Evolutionary conservation across 2,329 filamentous ascomycete species (phyloP).

Genomic region (Clarireedia homoeocarpa): DNA sequence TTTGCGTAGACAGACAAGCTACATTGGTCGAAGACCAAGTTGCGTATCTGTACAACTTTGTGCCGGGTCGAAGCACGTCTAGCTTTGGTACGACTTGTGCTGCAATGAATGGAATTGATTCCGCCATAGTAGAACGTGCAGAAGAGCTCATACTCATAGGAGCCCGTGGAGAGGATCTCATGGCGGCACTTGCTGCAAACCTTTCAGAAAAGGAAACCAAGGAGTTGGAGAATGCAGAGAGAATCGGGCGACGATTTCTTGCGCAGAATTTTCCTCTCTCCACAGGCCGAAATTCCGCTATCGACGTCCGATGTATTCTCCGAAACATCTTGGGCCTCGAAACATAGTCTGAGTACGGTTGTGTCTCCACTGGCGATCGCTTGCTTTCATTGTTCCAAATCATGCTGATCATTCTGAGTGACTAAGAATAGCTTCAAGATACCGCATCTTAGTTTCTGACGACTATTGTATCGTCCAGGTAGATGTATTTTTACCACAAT

Average conservation of each 20-base stretch:
- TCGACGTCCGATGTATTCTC: constrained; percentile 25
- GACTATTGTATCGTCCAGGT: not conserved
- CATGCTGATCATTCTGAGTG: not conserved
- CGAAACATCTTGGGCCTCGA: constrained; percentile 19
- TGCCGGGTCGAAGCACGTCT: constrained; percentile 59
- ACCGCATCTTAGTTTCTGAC: not conserved
- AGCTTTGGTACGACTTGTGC: constrained; percentile 87
- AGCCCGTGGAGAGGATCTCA: constrained; percentile 67
- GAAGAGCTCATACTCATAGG: constrained; percentile 63
- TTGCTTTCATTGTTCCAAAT: constrained; percentile 1
- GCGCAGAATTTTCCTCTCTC: constrained; percentile 27
- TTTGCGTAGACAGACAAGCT: constrained; percentile 49
- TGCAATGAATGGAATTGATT: constrained; percentile 74
- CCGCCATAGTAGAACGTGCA: constrained; percentile 64
- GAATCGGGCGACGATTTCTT: constrained; percentile 51
- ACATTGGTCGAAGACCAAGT: constrained; percentile 52
- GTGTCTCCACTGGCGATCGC: not conserved
- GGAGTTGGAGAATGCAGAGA: constrained; percentile 62
- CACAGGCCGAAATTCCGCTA: constrained; percentile 11
- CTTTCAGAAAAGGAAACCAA: constrained; percentile 55
- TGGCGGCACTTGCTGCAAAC: constrained; percentile 56
- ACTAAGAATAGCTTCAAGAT: constrained; percentile 1
- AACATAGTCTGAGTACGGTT: constrained; percentile 13
- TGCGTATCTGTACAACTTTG: constrained; percentile 66
- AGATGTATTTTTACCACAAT: not conserved